Base-by-base conservation (phyloP, 768 basidiomycete species). In the Tricholoma sp. region DNA sequence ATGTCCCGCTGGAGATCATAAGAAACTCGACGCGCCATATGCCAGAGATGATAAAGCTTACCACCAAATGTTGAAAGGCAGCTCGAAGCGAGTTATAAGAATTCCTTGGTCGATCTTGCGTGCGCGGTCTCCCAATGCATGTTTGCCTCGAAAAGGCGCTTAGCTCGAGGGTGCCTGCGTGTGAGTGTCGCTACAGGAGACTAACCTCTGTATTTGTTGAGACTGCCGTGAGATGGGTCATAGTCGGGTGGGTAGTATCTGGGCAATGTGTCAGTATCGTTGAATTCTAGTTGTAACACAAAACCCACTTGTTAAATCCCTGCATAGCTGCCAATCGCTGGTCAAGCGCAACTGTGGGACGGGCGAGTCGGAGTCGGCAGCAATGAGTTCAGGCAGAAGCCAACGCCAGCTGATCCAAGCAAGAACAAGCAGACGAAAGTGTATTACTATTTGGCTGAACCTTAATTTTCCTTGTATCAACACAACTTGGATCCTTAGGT, bases 21-120 rank as follows among this genome's bases (percentile, higher is more conserved):
- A 53, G 39, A 34, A 11, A 28, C 51, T 39, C 48, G 28, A 44
- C 20, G 36, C 39, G 28, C 33, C 28, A 24, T 15, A 34, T 31
- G 12, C 31, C 6, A 11, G 7, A 34, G 39, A 33, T 6, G 3
- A 10, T 10, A 6, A 39, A 11, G 73, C 85, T 36, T 75, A 94
- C 92, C 93, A 95, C 93, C 91, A 94, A 60, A 94, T 94, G 65
- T 95, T 97, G 75, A 93, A 98, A 0, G 95, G 95, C 12, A 98
- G 72, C 68, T 98, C 97, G 66, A 98, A 99, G 20, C 96, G 89
- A 18, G 88, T 89, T 54, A 99, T 94, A 45, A 99, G 79, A 61
- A 98, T 94, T 0, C 97, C 97, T 70, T 98, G 87, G 72, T 97
- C 95, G 36, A 98, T 74, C 74, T 98, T 98, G 32, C 96, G 84